phyloP scores from a whole-genome alignment of 352 stramenopile species.

The Phytopythium helicoides region DNA sequence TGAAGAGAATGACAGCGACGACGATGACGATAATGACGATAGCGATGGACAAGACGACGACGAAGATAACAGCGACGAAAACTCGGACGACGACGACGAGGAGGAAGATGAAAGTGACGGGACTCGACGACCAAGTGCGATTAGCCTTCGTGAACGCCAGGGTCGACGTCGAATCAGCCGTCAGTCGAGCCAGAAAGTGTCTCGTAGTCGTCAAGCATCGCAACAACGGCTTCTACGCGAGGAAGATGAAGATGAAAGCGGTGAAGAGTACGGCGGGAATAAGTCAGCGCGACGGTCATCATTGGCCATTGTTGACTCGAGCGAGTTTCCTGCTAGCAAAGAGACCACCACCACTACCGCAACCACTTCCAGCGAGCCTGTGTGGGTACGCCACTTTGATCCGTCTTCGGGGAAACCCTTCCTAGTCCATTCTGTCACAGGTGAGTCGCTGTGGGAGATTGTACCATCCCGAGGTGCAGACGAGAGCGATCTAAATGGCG shows the following conservation, averaged over 20 bases:
- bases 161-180: slow-evolving; percentile 1
- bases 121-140: not conserved
- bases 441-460: slow-evolving; percentile 75
- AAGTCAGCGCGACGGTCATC: slow-evolving; percentile 2
- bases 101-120: slow-evolving; percentile 9
- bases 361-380: slow-evolving; percentile 14
- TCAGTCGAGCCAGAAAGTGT: not conserved
- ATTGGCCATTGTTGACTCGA: slow-evolving; percentile 24
- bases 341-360: not conserved
- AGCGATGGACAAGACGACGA: slow-evolving; percentile 10
- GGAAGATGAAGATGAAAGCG: slow-evolving; percentile 1
- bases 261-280: not conserved
- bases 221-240: not conserved
- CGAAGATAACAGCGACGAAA: slow-evolving; percentile 17
- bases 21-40: slow-evolving; percentile 16
- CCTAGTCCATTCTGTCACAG: slow-evolving; percentile 66
- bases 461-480: not conserved
- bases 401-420: slow-evolving; percentile 45
- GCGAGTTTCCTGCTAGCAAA: slow-evolving; percentile 10
- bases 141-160: slow-evolving; percentile 6
- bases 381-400: slow-evolving; percentile 70
- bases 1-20: slow-evolving; percentile 33
- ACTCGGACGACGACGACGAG: slow-evolving; percentile 14
- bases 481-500: not conserved
- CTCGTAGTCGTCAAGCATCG: not conserved